A percentile compares a stretch with the other conserved stretches of the same genome.
Evolutionary conservation across 768 basidiomycete genomes (phyloP).

Genomic region (Podaxis sp.): DNA sequence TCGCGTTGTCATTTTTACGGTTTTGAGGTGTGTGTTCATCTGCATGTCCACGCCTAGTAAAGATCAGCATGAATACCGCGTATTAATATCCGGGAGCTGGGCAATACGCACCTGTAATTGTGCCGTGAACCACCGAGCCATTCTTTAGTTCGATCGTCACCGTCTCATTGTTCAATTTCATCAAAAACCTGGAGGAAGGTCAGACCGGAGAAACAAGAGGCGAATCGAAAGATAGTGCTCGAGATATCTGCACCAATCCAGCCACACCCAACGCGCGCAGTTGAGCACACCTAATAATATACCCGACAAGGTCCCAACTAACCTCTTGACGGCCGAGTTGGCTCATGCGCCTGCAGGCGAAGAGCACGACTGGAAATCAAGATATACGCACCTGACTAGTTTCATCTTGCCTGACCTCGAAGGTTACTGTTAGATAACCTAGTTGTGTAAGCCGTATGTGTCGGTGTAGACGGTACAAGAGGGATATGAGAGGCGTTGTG

Average conservation of each 20-base stretch:
- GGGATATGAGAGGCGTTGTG: neutral
- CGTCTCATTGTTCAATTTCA: slow-evolving; percentile 99
- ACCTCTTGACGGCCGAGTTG: slow-evolving; percentile 12
- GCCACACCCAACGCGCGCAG: neutral
- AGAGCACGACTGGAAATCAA: slow-evolving; percentile 10
- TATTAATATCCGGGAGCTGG: neutral
- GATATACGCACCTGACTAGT: slow-evolving; percentile 67
- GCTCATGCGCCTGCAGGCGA: slow-evolving; percentile 5
- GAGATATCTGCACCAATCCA: slow-evolving; percentile 9
- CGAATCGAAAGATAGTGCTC: slow-evolving; percentile 7
- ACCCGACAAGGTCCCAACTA: slow-evolving; percentile 8
- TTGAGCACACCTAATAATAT: neutral
- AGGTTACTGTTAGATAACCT: neutral
- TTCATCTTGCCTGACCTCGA: slow-evolving; percentile 50
- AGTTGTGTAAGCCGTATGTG: neutral
- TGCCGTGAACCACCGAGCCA: slow-evolving; percentile 92
- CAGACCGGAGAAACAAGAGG: slow-evolving; percentile 13
- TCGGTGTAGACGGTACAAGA: neutral
- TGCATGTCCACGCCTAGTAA: slow-evolving; percentile 92
- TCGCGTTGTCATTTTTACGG: slow-evolving; percentile 93
- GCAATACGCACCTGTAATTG: slow-evolving; percentile 80
- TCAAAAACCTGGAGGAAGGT: slow-evolving; percentile 74
- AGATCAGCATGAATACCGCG: neutral
- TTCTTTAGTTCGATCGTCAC: slow-evolving; percentile 98
- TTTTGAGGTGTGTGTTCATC: slow-evolving; percentile 99